A percentile compares a stretch with the other conserved stretches of the same genome.
Evolutionary conservation across 2,329 filamentous ascomycete species (phyloP).

Genomic region (Scorias spongiosa): DNA sequence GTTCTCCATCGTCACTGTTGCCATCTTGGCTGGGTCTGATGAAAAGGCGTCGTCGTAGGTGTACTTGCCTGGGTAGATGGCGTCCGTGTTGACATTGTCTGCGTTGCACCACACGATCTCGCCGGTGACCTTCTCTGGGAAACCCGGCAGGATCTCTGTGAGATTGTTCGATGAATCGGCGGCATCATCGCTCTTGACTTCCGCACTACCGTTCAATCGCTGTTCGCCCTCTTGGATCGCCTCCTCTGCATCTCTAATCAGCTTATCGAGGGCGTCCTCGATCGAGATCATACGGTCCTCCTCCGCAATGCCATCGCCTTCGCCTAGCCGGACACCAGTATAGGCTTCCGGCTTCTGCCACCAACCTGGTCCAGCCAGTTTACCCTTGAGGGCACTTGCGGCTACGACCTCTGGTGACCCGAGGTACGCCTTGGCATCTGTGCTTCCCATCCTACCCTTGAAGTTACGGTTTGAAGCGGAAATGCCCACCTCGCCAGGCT

Average conservation of each 20-base stretch:
- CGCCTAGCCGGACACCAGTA: slow-evolving; percentile 51
- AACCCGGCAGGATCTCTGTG: slow-evolving; percentile 69
- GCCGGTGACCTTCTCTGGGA: slow-evolving; percentile 67
- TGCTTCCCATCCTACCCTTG: slow-evolving; percentile 76
- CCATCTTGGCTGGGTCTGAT: slow-evolving; percentile 63
- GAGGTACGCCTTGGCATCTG: slow-evolving; percentile 68
- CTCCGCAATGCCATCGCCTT: slow-evolving; percentile 51
- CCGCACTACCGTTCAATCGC: slow-evolving; percentile 19
- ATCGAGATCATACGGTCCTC: slow-evolving; percentile 51
- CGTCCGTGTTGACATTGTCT: slow-evolving; percentile 83
- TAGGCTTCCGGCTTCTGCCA: slow-evolving; percentile 59
- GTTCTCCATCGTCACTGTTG: slow-evolving; percentile 82
- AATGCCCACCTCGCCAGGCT: slow-evolving; percentile 77
- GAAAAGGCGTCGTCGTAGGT: slow-evolving; percentile 82
- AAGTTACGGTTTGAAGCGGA: slow-evolving; percentile 77
- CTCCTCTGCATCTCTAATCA: slow-evolving; percentile 53
- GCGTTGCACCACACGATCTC: slow-evolving; percentile 80
- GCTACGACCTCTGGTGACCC: slow-evolving; percentile 84
- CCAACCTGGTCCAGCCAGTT: slow-evolving; percentile 61
- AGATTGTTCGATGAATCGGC: slow-evolving; percentile 19
- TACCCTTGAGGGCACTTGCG: slow-evolving; percentile 63
- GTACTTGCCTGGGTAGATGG: slow-evolving; percentile 81
- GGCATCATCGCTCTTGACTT: slow-evolving; percentile 16
- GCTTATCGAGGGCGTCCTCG: slow-evolving; percentile 55
- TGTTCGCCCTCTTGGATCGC: slow-evolving; percentile 42